Evolutionary conservation across 257 asterid genomes (phyloP).

Genomic region (Solanum acaule): DNA sequence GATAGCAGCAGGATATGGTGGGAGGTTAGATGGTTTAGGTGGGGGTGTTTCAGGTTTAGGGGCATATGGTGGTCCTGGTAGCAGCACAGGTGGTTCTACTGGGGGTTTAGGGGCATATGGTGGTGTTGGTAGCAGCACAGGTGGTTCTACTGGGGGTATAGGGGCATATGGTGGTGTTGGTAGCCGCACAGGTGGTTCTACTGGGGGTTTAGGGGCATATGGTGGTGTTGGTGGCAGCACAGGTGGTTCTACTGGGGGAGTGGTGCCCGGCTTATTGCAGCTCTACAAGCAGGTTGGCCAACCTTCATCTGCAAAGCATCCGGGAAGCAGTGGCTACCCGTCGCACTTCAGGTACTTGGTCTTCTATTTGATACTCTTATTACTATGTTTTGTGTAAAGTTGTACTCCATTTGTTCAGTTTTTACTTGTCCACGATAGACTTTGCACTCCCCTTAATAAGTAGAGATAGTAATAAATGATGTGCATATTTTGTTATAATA

Average conservation of each 20-base stretch:
- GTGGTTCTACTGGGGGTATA: not conserved
- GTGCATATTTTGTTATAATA: not conserved
- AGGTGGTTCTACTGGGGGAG: constrained; percentile 6
- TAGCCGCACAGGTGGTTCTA: not conserved
- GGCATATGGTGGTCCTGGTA: not conserved
- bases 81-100: not conserved
- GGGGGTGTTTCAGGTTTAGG: constrained; percentile 15
- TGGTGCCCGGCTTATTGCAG: constrained; percentile 30
- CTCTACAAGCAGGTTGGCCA: constrained; percentile 38
- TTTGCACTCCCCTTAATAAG: not conserved
- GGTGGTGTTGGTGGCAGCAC: not conserved
- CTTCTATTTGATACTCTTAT: not conserved
- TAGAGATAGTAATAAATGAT: not conserved
- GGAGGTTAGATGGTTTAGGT: constrained; percentile 13
- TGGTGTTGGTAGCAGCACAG: not conserved
- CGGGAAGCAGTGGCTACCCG: constrained; percentile 27
- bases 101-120: not conserved
- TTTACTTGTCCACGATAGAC: not conserved
- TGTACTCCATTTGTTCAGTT: not conserved
- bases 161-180: not conserved
- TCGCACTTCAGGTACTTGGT: constrained; percentile 33
- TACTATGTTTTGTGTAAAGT: not conserved
- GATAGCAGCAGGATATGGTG: constrained; percentile 9
- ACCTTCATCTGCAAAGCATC: constrained; percentile 22
- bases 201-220: not conserved